Evolutionary conservation across 2,329 filamentous ascomycete genomes (phyloP).

Genomic region (Monosporascus sp.): DNA sequence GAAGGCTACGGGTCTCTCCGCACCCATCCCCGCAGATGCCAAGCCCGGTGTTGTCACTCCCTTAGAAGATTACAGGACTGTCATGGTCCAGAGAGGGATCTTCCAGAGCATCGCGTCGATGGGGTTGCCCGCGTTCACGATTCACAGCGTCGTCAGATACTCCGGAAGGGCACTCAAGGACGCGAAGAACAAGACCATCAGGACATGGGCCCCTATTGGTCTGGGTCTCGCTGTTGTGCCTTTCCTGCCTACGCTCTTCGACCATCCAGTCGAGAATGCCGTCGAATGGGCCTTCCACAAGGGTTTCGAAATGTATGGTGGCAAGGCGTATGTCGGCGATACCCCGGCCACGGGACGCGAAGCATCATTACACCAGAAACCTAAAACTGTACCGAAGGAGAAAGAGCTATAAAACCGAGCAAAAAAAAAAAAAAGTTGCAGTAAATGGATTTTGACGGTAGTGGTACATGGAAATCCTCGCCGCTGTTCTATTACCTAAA

Average conservation of each 20-base stretch:
- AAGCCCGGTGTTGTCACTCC: slow-evolving; percentile 50
- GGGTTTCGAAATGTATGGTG: slow-evolving; percentile 69
- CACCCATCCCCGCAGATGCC: slow-evolving; percentile 22
- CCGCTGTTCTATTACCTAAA: not conserved
- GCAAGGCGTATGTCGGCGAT: slow-evolving; percentile 48
- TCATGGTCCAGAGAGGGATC: slow-evolving; percentile 84
- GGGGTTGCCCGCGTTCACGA: slow-evolving; percentile 89
- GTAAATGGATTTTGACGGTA: not conserved
- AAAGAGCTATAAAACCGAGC: slow-evolving; percentile 22
- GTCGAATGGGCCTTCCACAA: slow-evolving; percentile 89
- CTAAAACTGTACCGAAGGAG: slow-evolving; percentile 39
- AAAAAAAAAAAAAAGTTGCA: not conserved
- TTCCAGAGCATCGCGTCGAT: slow-evolving; percentile 91
- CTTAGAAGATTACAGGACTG: slow-evolving; percentile 82
- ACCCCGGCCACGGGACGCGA: slow-evolving; percentile 50
- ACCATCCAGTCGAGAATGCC: slow-evolving; percentile 85
- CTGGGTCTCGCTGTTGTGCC: slow-evolving; percentile 74
- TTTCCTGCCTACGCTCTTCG: slow-evolving; percentile 77
- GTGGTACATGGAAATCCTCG: not conserved
- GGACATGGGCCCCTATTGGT: slow-evolving; percentile 89
- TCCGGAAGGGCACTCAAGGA: slow-evolving; percentile 81
- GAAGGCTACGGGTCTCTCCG: slow-evolving; percentile 40
- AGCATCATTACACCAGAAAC: slow-evolving; percentile 35
- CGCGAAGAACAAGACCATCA: slow-evolving; percentile 65
- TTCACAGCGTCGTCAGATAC: slow-evolving; percentile 88